A percentile compares a stretch with the other conserved stretches of the same genome.
phyloP scores from a whole-genome alignment of 768 basidiomycete genomes.

The Mycena crocata region DNA sequence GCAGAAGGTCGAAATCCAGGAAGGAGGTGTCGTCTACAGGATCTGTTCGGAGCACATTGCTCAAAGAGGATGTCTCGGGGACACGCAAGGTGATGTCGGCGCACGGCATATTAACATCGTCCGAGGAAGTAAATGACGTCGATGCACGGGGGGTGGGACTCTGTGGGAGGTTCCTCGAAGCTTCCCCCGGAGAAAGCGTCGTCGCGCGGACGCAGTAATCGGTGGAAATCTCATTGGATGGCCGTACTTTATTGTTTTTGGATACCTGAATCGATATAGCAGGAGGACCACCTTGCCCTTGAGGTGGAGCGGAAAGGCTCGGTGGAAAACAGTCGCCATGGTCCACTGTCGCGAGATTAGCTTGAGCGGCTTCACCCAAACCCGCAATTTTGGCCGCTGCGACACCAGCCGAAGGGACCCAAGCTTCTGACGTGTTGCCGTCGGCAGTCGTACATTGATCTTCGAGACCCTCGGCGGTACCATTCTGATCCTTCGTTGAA shows the following conservation, averaged over 20 bases:
- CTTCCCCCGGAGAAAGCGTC: neutral
- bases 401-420: no score
- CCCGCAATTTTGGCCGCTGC: no score
- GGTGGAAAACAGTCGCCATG: neutral
- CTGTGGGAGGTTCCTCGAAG: neutral
- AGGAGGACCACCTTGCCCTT: neutral
- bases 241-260: neutral
- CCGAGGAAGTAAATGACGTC: neutral
- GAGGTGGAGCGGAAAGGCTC: neutral
- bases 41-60: neutral
- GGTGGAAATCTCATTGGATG: neutral
- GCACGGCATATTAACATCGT: neutral
- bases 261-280: neutral
- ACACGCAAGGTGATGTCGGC: neutral
- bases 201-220: neutral
- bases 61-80: constrained; percentile 4
- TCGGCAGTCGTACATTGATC: no score
- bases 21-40: neutral
- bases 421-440: no score
- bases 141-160: neutral
- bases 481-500: no score
- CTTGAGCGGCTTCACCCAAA: no score
- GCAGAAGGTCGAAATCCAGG: constrained; percentile 21
- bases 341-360: no score
- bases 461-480: no score